Evolutionary conservation across 2,329 filamentous ascomycete species (phyloP).

Genomic region (Cryphonectria carpinicola): DNA sequence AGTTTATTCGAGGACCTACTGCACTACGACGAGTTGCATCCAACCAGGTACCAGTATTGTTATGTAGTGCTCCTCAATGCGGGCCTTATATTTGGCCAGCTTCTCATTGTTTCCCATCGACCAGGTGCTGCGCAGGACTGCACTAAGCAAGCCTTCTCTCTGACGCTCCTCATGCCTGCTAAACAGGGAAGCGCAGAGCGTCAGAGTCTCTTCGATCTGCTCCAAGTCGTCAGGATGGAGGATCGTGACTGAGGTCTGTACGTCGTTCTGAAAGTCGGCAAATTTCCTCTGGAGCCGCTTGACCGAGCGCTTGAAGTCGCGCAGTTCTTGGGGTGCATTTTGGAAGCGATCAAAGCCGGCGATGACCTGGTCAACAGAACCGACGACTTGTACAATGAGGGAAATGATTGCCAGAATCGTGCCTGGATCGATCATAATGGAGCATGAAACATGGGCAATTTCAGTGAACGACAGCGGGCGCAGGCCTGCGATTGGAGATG

Average conservation of each 20-base stretch:
- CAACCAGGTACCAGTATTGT: neutral
- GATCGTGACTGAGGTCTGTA: neutral
- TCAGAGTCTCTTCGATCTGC: neutral
- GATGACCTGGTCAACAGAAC: slow-evolving; percentile 4
- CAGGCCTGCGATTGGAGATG: neutral
- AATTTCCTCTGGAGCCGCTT: neutral
- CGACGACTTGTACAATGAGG: neutral
- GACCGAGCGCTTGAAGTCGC: slow-evolving; percentile 5
- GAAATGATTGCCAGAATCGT: neutral
- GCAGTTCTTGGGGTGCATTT: slow-evolving; percentile 1
- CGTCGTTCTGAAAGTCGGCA: neutral
- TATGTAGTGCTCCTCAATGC: slow-evolving; percentile 1
- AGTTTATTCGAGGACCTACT: neutral
- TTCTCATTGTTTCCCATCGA: neutral
- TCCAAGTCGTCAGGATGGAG: slow-evolving; percentile 1
- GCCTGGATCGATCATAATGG: neutral
- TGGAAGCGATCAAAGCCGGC: slow-evolving; percentile 7
- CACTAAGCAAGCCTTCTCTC: neutral
- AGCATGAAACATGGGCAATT: neutral
- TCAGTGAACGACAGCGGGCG: neutral
- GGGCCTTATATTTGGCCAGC: slow-evolving; percentile 1
- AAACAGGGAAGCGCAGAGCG: neutral
- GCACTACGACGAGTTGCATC: neutral
- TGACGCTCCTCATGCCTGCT: neutral
- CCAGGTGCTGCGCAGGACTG: slow-evolving; percentile 2